Base-by-base conservation (phyloP, 306 rosid species). In the Trifolium pratense region DNA sequence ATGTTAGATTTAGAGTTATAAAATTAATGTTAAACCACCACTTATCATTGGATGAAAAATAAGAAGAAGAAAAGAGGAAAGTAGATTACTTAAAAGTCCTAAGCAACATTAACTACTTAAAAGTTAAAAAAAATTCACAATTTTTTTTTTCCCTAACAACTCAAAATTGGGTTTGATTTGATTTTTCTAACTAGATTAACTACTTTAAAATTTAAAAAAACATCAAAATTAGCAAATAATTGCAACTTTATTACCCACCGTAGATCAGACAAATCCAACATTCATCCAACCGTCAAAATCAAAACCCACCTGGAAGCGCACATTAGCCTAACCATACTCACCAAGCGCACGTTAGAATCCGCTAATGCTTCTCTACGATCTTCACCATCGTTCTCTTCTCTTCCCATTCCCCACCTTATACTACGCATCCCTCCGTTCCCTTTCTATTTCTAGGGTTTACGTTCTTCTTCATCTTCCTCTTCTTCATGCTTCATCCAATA, bases 391-490 rank as follows among this genome's bases (percentile, higher is more conserved):
- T 55, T 67, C 86, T 52, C 76, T 48, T 70, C 11, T 39, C 79
- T 39, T 20, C 73, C 61, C 29, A 40, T 29, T 29, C 64, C 61
- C 29, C 48, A 14, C 68, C 86, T 87, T 85, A 87, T 77, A 85
- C 88, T 84, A 77, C 91, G 94, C 94, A 85, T 76, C 85, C 42
- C 70, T 46, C 74, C 51, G 77, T 63, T 75, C 37, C 43, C 74
- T 70, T 78, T 21, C 75, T 40, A 46, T 60, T 73, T 75, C 51
- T 26, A 80, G 78, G 80, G 40, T 49, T 75, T 69, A 70, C 79
- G 52, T 64, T 55, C 68, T 21, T 79, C 66, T 36, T 76, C 62
- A 1, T 8, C 39, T 36, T 36, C 9, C 2, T 34, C 39, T 36
- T 36, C 39, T 8, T 6, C 81, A 80, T 76, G 85, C 86, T 61